Conservation (phyloP, 345 rosid genomes). For the Acer negundo region DNA sequence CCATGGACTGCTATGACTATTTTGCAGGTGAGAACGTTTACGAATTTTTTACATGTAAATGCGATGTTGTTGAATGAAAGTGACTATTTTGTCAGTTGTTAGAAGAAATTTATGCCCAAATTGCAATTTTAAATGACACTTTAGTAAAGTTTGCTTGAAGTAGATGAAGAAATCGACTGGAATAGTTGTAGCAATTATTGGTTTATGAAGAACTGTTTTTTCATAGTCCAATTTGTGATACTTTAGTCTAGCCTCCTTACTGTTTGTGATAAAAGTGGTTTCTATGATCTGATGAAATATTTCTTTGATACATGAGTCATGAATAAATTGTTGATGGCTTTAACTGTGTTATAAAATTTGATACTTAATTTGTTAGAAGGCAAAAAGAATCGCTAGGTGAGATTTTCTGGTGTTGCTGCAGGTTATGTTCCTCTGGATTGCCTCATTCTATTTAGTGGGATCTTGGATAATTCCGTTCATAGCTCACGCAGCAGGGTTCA, state of each 20-base stretch:
- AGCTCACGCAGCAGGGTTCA: conserved; percentile 45
- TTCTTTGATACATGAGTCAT: not conserved
- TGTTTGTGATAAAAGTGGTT: not conserved
- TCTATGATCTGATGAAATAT: not conserved
- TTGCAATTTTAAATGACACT: not conserved
- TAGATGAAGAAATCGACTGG: too few species aligned
- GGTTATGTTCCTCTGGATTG: conserved; percentile 56
- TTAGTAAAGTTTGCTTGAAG: too few species aligned
- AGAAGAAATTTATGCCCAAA: not conserved
- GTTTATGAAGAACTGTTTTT: not conserved
- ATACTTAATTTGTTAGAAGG: not conserved
- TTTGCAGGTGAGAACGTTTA: conserved; percentile 33
- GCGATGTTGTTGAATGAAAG: not conserved
- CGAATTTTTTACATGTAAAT: not conserved
- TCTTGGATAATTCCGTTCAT: conserved; percentile 55
- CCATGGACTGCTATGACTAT: conserved; percentile 59
- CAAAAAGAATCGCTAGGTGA: not conserved
- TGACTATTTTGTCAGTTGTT: not conserved
- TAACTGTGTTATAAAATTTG: not conserved
- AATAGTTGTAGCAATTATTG: not conserved
- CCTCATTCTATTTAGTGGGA: conserved; percentile 55
- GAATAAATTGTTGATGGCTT: not conserved
- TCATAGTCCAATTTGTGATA: not conserved
- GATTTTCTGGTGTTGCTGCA: conserved; percentile 32
- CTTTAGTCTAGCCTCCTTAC: not conserved